phyloP scores from a whole-genome alignment of 768 basidiomycete species.

The Pleurotus eryngii region DNA sequence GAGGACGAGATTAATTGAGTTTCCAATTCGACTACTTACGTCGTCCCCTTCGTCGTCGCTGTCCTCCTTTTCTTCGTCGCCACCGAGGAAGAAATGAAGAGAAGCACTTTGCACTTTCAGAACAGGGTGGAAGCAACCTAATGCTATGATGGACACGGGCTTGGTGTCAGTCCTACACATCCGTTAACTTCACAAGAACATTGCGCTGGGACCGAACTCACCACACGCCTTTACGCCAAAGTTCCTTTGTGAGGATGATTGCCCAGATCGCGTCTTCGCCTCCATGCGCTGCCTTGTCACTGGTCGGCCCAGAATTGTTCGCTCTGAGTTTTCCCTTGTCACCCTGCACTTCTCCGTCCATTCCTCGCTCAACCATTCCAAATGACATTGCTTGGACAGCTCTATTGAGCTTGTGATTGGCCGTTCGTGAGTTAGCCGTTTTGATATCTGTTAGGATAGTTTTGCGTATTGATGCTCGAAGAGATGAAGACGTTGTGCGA shows the following conservation, averaged over 20 bases:
- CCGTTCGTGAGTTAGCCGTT: constrained; percentile 81
- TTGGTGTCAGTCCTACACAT: constrained; percentile 78
- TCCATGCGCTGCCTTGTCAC: constrained; percentile 36
- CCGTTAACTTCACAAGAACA: background rate
- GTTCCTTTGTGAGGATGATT: constrained; percentile 85
- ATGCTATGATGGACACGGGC: constrained; percentile 85
- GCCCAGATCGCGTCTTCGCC: constrained; percentile 98
- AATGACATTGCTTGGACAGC: constrained; percentile 96
- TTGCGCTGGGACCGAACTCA: constrained; percentile 23
- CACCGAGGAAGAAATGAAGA: constrained; percentile 94
- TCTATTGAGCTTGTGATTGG: constrained; percentile 94
- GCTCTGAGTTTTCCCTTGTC: constrained; percentile 77
- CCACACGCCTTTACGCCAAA: constrained; percentile 95
- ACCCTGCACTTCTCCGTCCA: constrained; percentile 76
- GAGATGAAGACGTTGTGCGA: constrained; percentile 81
- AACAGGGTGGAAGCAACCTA: constrained; percentile 91
- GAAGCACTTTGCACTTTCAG: constrained; percentile 94
- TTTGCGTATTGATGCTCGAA: constrained; percentile 84
- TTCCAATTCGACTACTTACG: constrained; percentile 19
- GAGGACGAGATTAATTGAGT: background rate
- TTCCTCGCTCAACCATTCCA: constrained; percentile 91
- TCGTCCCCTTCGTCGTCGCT: constrained; percentile 72
- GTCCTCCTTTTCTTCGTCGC: constrained; percentile 71
- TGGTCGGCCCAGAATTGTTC: constrained; percentile 28
- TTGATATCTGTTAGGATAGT: constrained; percentile 93